Conservation (phyloP, 345 rosid species). For the Erucastrum elatum region DNA sequence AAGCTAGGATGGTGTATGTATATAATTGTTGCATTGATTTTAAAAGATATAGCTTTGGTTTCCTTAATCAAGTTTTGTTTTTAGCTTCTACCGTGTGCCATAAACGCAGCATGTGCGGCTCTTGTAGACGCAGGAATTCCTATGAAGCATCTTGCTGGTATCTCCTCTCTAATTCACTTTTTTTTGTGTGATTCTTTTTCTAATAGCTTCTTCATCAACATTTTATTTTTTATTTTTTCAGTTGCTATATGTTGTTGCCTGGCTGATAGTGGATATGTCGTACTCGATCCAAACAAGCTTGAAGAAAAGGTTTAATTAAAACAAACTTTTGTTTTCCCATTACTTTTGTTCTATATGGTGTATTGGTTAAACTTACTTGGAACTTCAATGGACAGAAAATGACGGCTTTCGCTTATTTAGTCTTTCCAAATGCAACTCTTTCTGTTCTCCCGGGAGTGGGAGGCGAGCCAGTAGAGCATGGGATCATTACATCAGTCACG, state of each 20-base stretch:
- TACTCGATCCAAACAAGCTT: conserved; percentile 80
- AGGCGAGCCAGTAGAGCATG: conserved; percentile 68
- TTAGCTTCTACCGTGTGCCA: conserved; percentile 91
- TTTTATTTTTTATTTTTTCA: conserved; percentile 34
- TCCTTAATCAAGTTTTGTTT: conserved; percentile 44
- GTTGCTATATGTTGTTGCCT: conserved; percentile 89
- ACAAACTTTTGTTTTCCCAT: not conserved
- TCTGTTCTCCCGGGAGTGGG: conserved; percentile 59
- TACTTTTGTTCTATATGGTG: not conserved
- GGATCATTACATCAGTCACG: conserved; percentile 79
- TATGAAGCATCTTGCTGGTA: conserved; percentile 90
- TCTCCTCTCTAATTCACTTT: not conserved
- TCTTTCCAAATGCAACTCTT: conserved; percentile 69
- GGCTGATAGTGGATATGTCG: conserved; percentile 56
- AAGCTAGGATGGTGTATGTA: not conserved
- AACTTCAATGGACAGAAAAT: conserved; percentile 54
- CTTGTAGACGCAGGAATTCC: conserved; percentile 97
- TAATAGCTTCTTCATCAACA: conserved; percentile 12
- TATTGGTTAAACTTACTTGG: conserved; percentile 14
- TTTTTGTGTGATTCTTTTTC: not conserved
- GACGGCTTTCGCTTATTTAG: conserved; percentile 78
- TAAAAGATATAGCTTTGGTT: not conserved
- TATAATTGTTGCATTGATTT: not conserved
- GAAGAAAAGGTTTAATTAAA: conserved; percentile 74
- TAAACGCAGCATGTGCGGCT: conserved; percentile 94